A percentile compares a stretch with the other conserved stretches of the same genome.
Evolutionary conservation across 208 protist species (phyloP).

Genomic region (Trypanosoma grayi): DNA sequence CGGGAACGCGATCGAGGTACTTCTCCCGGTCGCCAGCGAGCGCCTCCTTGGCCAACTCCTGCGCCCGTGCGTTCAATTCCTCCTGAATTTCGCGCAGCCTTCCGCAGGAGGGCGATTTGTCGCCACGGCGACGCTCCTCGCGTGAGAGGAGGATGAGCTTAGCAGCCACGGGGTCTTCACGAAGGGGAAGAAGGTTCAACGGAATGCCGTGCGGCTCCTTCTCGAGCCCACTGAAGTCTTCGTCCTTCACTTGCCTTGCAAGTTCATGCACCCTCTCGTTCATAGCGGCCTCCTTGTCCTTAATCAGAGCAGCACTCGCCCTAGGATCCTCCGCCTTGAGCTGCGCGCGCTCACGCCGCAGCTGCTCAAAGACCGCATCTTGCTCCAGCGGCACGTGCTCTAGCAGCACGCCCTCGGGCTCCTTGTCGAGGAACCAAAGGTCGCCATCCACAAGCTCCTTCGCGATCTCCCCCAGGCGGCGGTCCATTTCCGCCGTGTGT

Average conservation of each 20-base stretch:
- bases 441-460: slow-evolving; percentile 67
- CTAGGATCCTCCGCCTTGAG: slow-evolving; percentile 44
- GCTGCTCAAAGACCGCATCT: slow-evolving; percentile 45
- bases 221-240: slow-evolving; percentile 63
- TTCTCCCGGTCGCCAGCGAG: slow-evolving; percentile 47
- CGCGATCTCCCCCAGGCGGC: slow-evolving; percentile 56
- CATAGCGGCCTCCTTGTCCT: slow-evolving; percentile 52
- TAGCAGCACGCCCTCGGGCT: slow-evolving; percentile 42
- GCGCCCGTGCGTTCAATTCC: slow-evolving; percentile 40
- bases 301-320: slow-evolving; percentile 51
- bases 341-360: slow-evolving; percentile 46
- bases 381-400: slow-evolving; percentile 33
- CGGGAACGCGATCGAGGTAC: slow-evolving; percentile 51
- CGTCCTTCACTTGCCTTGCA: slow-evolving; percentile 36
- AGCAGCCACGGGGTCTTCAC: slow-evolving; percentile 40
- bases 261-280: slow-evolving; percentile 42
- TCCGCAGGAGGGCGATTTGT: slow-evolving; percentile 22
- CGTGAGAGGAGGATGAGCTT: slow-evolving; percentile 49
- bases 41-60: slow-evolving; percentile 37
- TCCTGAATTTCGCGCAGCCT: slow-evolving; percentile 38
- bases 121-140: slow-evolving; percentile 18
- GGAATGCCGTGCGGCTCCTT: slow-evolving; percentile 56
- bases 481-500: slow-evolving; percentile 43
- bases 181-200: slow-evolving; percentile 53
- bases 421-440: slow-evolving; percentile 69